phyloP scores from a whole-genome alignment of 805 yeast species.

The Pichia scutulata region DNA sequence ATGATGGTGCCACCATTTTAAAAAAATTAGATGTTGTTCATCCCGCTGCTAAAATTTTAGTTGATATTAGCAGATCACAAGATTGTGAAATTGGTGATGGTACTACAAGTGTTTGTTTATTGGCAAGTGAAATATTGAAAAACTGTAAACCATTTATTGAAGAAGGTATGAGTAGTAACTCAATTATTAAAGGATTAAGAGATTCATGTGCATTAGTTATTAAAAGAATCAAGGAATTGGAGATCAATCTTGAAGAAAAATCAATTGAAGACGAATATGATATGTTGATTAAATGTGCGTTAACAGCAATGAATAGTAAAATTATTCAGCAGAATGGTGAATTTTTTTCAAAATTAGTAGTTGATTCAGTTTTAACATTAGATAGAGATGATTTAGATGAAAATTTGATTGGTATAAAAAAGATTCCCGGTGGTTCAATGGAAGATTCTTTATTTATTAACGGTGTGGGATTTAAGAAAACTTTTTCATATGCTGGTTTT shows the following conservation, averaged over 20 bases:
- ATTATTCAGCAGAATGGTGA: conserved; percentile 79
- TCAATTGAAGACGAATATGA: conserved; percentile 54
- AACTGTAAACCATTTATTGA: conserved; percentile 88
- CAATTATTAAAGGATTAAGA: conserved; percentile 81
- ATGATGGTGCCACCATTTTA: conserved; percentile 96
- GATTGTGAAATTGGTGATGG: conserved; percentile 99
- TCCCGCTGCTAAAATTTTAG: conserved; percentile 96
- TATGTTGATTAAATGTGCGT: conserved; percentile 84
- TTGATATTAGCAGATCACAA: conserved; percentile 90
- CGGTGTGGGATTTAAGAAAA: conserved; percentile 96
- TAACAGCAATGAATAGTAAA: conserved; percentile 96
- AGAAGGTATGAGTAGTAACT: conserved; percentile 90
- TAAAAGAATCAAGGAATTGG: conserved; percentile 61
- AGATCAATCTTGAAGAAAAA: conserved; percentile 52
- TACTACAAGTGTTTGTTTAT: conserved; percentile 88
- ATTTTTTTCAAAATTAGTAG: conserved; percentile 93
- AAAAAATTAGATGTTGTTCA: conserved; percentile 91
- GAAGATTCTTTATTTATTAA: conserved; percentile 84
- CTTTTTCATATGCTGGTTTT: conserved; percentile 96
- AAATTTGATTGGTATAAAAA: conserved; percentile 85
- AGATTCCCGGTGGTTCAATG: conserved; percentile 93
- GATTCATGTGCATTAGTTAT: conserved; percentile 76
- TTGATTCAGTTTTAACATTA: conserved; percentile 84
- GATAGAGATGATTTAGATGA: conserved; percentile 85
- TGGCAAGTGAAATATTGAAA: conserved; percentile 91